A percentile compares a stretch with the other conserved stretches of the same genome.
Evolutionary conservation across 2,329 filamentous ascomycete genomes (phyloP).

Genomic region (Fusarium napiforme): DNA sequence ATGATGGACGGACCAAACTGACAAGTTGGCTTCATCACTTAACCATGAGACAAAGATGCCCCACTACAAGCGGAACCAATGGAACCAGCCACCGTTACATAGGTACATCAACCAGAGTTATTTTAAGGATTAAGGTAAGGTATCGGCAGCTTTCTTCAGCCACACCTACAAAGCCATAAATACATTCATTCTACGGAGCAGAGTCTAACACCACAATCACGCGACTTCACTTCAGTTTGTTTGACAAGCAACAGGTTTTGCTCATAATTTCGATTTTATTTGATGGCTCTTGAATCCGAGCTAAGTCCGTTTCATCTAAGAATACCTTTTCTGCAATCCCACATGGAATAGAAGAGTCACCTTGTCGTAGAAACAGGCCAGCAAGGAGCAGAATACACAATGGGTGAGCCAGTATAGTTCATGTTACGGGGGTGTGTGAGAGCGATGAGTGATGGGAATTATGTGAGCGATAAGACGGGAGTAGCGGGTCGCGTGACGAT

Average conservation of each 20-base stretch:
- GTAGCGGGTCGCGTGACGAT: constrained; percentile 37
- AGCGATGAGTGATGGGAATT: constrained; percentile 44
- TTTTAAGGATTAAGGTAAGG: constrained; percentile 16
- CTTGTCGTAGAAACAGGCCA: constrained; percentile 25
- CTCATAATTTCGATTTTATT: constrained; percentile 41
- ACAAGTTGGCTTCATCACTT: constrained; percentile 43
- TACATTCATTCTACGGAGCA: neutral
- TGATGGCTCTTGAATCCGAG: constrained; percentile 39
- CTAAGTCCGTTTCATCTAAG: constrained; percentile 41
- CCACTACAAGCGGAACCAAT: constrained; percentile 22
- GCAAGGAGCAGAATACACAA: constrained; percentile 32
- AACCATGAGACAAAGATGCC: constrained; percentile 29
- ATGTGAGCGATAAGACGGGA: constrained; percentile 41
- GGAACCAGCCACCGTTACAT: constrained; percentile 19
- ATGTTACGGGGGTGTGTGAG: constrained; percentile 44
- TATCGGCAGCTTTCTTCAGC: constrained; percentile 15
- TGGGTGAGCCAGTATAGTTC: constrained; percentile 34
- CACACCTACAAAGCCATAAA: neutral
- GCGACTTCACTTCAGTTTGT: neutral
- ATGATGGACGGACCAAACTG: constrained; percentile 46
- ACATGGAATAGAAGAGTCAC: constrained; percentile 24
- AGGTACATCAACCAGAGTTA: too few relatives aligned
- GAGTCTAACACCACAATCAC: constrained; percentile 1
- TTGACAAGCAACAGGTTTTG: neutral
- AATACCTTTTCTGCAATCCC: constrained; percentile 36